Base-by-base conservation (phyloP, 2,329 filamentous ascomycete genomes). In the Cercospora sp. region DNA sequence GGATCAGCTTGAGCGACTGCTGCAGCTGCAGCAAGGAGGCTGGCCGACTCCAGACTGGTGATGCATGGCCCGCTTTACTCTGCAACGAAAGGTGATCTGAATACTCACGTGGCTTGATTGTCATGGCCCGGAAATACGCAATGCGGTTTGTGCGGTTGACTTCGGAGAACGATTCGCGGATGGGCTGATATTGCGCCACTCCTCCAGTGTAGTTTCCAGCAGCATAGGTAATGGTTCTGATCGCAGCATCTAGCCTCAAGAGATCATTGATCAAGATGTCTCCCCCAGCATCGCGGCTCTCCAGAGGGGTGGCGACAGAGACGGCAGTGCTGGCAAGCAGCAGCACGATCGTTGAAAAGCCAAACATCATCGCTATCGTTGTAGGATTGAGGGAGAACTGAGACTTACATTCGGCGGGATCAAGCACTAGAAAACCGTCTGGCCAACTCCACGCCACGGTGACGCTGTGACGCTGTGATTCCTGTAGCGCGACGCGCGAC, bases 61-160 rank as follows among this genome's bases (percentile, higher is more conserved):
- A 24, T 24, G 24, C 24, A 24, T 24, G 24, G 24, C 24, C 24
- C 24, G 24, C 24, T 24, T 24, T 24, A 24, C 24, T 24, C 24
- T 24, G 32, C 32, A 34, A 12, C 18, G n/a, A 51, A 43, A 51
- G 18, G 18, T 8, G 12, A 61, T 16, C 18, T 24, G 32, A 16
- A 26, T 30, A 66, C 67, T 45, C 66, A 73, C 69, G 72, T 67
- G 69, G 72, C 21, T 63, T 34, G 51, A 72, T 73, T 16, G 65
- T 70, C 71, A 74, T 73, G 40, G 72, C 72, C 53, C 72, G 68
- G 40, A 67, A 70, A 62, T 72, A 74, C 3, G 72, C 72, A 51
- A 71, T 71, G 10, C 71, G 71, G 65, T 74, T 73, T 16, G 68
- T 73, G 30, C 72, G 72, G 43, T 71, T 73, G 34, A 72, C 68